Evolutionary conservation across 1,139 yeast genomes (phyloP).

Genomic region (Debaryomyces psychrophilus): DNA sequence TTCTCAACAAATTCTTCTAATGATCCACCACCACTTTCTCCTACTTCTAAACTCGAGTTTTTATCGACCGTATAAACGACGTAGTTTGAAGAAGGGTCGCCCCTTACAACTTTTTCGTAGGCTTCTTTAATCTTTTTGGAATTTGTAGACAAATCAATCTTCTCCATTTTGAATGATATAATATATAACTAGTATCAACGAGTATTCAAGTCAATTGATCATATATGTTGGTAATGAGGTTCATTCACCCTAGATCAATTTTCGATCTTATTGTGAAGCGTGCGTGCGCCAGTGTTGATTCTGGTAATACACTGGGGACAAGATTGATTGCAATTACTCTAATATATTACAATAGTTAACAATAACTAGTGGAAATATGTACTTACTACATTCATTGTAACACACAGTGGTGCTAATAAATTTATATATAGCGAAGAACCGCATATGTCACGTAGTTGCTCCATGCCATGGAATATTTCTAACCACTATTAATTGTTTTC

Average conservation of each 20-base stretch:
- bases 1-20: constrained; percentile 78
- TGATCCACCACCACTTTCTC: constrained; percentile 61
- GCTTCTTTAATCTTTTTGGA: constrained; percentile 63
- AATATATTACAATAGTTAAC: neutral
- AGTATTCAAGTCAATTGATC: constrained; percentile 4
- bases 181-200: constrained; percentile 5
- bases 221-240: neutral
- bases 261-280: neutral
- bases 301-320: neutral
- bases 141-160: constrained; percentile 58
- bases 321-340: neutral
- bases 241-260: constrained; percentile 5
- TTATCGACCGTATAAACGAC: constrained; percentile 66
- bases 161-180: constrained; percentile 44
- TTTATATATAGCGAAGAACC: too few species aligned
- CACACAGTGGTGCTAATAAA: too few species aligned
- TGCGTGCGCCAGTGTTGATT: neutral
- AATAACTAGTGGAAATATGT: neutral
- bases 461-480: too few species aligned
- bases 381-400: too few species aligned
- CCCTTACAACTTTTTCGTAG: constrained; percentile 66
- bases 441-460: too few species aligned
- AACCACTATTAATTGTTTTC: too few species aligned
- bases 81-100: constrained; percentile 58
- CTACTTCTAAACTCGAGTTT: constrained; percentile 58